Evolutionary conservation across 495 filamentous ascomycete genomes (phyloP).

Genomic region (Penicillium lagena): DNA sequence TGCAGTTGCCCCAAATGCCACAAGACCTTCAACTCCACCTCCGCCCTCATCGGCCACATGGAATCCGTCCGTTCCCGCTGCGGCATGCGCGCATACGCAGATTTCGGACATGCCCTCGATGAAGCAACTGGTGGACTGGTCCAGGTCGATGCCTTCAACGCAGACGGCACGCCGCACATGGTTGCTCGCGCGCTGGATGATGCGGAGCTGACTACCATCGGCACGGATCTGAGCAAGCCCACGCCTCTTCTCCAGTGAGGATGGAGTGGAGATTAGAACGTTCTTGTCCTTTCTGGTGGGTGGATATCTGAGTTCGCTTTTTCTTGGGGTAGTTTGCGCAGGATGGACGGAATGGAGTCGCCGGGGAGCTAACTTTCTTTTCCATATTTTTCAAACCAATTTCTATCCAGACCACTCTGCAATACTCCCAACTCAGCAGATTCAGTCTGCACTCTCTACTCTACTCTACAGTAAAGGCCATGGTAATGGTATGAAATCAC

Average conservation of each 20-base stretch:
- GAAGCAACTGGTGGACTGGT: slow-evolving; percentile 45
- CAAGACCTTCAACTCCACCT: slow-evolving; percentile 33
- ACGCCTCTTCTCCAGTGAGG: neutral
- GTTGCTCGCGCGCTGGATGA: neutral
- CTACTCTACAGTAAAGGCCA: too few relatives aligned
- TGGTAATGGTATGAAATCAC: too few relatives aligned
- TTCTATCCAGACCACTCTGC: too few relatives aligned
- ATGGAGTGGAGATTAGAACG: neutral
- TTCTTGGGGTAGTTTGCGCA: neutral
- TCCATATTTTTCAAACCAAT: too few relatives aligned
- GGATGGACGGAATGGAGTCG: too few relatives aligned
- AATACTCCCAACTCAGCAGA: too few relatives aligned
- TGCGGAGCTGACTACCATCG: neutral
- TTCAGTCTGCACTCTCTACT: too few relatives aligned
- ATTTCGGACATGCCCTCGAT: slow-evolving; percentile 36
- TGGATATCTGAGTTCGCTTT: neutral
- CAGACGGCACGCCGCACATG: slow-evolving; percentile 14
- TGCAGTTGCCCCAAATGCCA: slow-evolving; percentile 37
- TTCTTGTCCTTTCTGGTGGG: neutral
- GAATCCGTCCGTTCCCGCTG: slow-evolving; percentile 39
- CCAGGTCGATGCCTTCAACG: slow-evolving; percentile 15
- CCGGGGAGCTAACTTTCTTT: too few relatives aligned
- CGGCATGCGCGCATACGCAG: slow-evolving; percentile 24
- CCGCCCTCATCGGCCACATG: slow-evolving; percentile 43
- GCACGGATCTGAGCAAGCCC: neutral